Percentiles rank a stretch among this genome's conserved stretches.
These are phyloP conservation scores for Drechslera avenae DNA, from an alignment of 2,329 filamentous ascomycete species.

Conservation along the genomic window DNA sequence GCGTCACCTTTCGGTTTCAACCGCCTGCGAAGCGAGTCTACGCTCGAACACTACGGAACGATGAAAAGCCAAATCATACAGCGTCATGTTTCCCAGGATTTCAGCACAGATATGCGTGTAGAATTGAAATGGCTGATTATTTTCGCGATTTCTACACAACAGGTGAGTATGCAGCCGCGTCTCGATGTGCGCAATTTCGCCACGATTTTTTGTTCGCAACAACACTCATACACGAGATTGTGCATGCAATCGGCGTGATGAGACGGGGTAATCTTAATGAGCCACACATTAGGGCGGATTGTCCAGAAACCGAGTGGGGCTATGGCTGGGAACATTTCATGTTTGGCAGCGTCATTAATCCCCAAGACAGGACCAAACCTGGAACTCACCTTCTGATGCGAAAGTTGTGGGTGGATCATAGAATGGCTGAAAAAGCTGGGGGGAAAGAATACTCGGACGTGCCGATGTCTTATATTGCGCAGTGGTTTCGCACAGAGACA, in stretches of 20 bases:
- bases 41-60: slow-evolving; percentile 25
- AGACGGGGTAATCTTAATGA: slow-evolving; percentile 35
- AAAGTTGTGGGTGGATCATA: slow-evolving; percentile 34
- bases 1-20: slow-evolving; percentile 27
- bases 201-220: slow-evolving; percentile 43
- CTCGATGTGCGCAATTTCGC: slow-evolving; percentile 37
- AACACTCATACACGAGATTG: slow-evolving; percentile 42
- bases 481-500: slow-evolving; percentile 45
- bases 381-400: slow-evolving; percentile 35
- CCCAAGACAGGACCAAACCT: slow-evolving; percentile 24
- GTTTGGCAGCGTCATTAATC: slow-evolving; percentile 43
- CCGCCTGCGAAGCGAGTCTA: slow-evolving; percentile 22
- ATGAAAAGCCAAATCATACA: slow-evolving; percentile 9
- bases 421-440: slow-evolving; percentile 15
- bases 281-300: slow-evolving; percentile 30
- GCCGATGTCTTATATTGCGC: slow-evolving; percentile 41
- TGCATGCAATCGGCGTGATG: slow-evolving; percentile 44
- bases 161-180: slow-evolving; percentile 27
- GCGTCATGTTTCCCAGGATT: slow-evolving; percentile 21
- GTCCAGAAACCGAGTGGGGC: slow-evolving; percentile 40
- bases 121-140: slow-evolving; percentile 31
- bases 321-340: slow-evolving; percentile 47
- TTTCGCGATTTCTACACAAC: slow-evolving; percentile 26
- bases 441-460: slow-evolving; percentile 42
- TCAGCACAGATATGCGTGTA: slow-evolving; percentile 14